phyloP scores from a whole-genome alignment of 306 rosid species.

The Senna siamea region DNA sequence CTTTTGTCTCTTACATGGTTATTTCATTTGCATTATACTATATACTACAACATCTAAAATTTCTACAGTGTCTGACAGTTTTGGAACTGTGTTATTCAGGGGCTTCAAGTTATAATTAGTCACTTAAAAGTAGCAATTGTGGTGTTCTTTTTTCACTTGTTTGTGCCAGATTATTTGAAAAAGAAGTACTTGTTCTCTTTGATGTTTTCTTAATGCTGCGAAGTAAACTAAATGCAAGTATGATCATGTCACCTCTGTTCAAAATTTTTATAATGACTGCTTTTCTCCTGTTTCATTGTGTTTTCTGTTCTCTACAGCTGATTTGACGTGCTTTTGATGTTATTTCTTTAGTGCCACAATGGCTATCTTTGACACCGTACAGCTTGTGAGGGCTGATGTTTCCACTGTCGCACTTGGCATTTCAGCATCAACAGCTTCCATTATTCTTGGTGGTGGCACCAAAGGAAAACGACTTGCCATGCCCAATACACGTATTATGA shows the following conservation, averaged over 20 bases:
- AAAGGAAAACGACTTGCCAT: slow-evolving; percentile 97
- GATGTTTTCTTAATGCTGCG: neutral
- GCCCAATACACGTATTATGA: slow-evolving; percentile 95
- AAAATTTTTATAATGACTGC: neutral
- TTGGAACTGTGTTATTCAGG: neutral
- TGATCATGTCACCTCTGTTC: neutral
- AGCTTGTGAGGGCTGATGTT: slow-evolving; percentile 98
- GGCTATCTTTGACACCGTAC: slow-evolving; percentile 88
- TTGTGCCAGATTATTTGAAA: neutral
- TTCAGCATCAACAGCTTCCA: slow-evolving; percentile 89
- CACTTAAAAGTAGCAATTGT: neutral
- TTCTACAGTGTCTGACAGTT: neutral
- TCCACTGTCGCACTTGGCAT: slow-evolving; percentile 93
- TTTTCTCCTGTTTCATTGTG: slow-evolving; percentile 11
- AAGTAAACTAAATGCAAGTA: too few species aligned
- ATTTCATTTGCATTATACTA: slow-evolving; percentile 15
- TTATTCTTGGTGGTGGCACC: slow-evolving; percentile 92
- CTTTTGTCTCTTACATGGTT: neutral
- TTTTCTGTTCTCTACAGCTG: slow-evolving; percentile 33
- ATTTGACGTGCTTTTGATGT: slow-evolving; percentile 48
- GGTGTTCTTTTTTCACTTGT: neutral
- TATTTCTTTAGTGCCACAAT: slow-evolving; percentile 70
- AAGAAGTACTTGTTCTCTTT: neutral
- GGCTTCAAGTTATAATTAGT: neutral
- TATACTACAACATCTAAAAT: neutral